Evolutionary conservation across 2,329 filamentous ascomycete species (phyloP).

Genomic region (Chrysosporium keratinophilum): DNA sequence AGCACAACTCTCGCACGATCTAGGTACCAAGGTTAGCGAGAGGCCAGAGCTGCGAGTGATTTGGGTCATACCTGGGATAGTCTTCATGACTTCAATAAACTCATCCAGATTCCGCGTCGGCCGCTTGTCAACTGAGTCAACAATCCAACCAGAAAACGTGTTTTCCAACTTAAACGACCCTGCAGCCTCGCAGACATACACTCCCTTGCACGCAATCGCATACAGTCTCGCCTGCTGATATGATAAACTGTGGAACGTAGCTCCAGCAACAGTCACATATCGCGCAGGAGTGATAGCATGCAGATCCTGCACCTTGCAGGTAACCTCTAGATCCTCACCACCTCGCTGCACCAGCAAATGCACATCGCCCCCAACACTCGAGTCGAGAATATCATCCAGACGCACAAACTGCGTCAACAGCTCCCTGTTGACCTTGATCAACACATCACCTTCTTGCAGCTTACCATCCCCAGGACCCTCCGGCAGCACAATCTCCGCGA

Average conservation of each 20-base stretch:
- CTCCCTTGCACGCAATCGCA: slow-evolving; percentile 80
- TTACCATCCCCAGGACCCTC: slow-evolving; percentile 78
- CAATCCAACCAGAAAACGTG: slow-evolving; percentile 82
- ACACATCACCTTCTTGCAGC: slow-evolving; percentile 85
- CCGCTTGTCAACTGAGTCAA: slow-evolving; percentile 85
- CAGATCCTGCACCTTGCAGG: slow-evolving; percentile 75
- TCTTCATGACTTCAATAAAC: slow-evolving; percentile 84
- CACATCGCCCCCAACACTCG: slow-evolving; percentile 67
- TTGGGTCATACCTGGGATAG: slow-evolving; percentile 57
- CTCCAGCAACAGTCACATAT: slow-evolving; percentile 88
- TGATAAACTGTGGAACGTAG: slow-evolving; percentile 88
- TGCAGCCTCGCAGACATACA: slow-evolving; percentile 88
- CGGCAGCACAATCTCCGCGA: slow-evolving; percentile 88
- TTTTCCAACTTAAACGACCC: slow-evolving; percentile 93
- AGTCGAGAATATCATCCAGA: slow-evolving; percentile 83
- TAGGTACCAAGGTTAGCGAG: slow-evolving; percentile 13
- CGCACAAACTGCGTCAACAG: slow-evolving; percentile 87
- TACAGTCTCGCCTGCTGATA: slow-evolving; percentile 97
- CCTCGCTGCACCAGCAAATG: slow-evolving; percentile 77
- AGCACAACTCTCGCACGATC: slow-evolving; percentile 75
- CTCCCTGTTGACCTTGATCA: slow-evolving; percentile 87
- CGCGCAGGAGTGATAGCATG: slow-evolving; percentile 92
- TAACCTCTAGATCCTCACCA: slow-evolving; percentile 74
- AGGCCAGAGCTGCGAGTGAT: not conserved
- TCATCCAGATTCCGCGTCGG: slow-evolving; percentile 76